Evolutionary conservation across 2,329 filamentous ascomycete genomes (phyloP).

Genomic region (Monilinia polystroma): DNA sequence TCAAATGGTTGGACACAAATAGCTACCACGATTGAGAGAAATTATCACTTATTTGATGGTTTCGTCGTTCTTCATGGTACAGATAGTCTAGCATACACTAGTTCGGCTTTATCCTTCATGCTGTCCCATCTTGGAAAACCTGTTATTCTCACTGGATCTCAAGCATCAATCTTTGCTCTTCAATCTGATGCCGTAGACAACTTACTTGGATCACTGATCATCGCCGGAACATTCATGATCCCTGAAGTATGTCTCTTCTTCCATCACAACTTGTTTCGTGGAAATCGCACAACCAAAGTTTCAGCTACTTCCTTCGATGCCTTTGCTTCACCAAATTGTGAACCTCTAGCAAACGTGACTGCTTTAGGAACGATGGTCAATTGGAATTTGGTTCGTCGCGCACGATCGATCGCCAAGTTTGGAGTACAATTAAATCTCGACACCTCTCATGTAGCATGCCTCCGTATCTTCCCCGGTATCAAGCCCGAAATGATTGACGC

Average conservation of each 20-base stretch:
- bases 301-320: slow-evolving; percentile 67
- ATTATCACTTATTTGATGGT: slow-evolving; percentile 68
- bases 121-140: slow-evolving; percentile 70
- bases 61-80: slow-evolving; percentile 73
- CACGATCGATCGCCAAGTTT: slow-evolving; percentile 58
- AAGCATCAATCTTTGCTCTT: slow-evolving; percentile 67
- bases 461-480: slow-evolving; percentile 71
- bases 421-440: slow-evolving; percentile 59
- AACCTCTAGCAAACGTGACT: slow-evolving; percentile 60
- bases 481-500: slow-evolving; percentile 69
- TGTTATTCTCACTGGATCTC: slow-evolving; percentile 63
- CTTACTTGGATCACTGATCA: slow-evolving; percentile 65
- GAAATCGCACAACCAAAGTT: slow-evolving; percentile 67
- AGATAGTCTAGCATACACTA: slow-evolving; percentile 68
- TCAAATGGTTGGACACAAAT: slow-evolving; percentile 71
- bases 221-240: slow-evolving; percentile 72
- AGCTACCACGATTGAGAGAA: slow-evolving; percentile 55
- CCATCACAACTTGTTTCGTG: slow-evolving; percentile 68
- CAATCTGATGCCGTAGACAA: slow-evolving; percentile 73
- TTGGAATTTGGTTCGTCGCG: slow-evolving; percentile 61
- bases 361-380: slow-evolving; percentile 62
- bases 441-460: slow-evolving; percentile 67
- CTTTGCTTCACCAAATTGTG: slow-evolving; percentile 65
- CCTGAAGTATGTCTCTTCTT: slow-evolving; percentile 75
- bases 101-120: slow-evolving; percentile 72